Percentiles rank a stretch among this genome's conserved stretches.
These are phyloP conservation scores for Picochlorum sp. DNA, from an alignment of 139 green algal genomes.

Conservation along the genomic window DNA sequence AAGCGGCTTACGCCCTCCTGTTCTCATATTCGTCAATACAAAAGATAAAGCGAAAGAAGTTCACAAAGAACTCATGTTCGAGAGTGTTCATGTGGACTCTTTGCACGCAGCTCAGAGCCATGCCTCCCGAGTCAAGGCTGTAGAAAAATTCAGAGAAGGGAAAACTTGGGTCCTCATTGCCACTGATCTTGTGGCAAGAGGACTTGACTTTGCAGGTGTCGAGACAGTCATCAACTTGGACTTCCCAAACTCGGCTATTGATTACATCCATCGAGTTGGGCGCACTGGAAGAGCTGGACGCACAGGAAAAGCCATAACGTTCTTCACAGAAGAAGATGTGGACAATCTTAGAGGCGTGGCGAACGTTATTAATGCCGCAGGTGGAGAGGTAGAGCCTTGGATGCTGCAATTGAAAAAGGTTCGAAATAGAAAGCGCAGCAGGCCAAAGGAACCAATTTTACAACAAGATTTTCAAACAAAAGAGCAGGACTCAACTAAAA, in stretches of 20 bases:
- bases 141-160: constrained; percentile 64
- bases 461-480: constrained; percentile 4
- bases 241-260: constrained; percentile 63
- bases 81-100: constrained; percentile 69
- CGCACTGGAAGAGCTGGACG: constrained; percentile 58
- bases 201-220: constrained; percentile 75
- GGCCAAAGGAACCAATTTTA: neutral
- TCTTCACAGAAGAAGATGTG: constrained; percentile 75
- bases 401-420: constrained; percentile 59
- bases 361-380: constrained; percentile 46
- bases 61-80: constrained; percentile 74
- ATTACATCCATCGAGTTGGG: constrained; percentile 90
- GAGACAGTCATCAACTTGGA: constrained; percentile 95
- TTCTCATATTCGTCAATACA: constrained; percentile 84
- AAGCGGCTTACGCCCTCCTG: constrained; percentile 61
- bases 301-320: constrained; percentile 59
- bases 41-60: constrained; percentile 77
- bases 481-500: neutral
- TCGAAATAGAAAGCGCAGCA: constrained; percentile 6
- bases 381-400: constrained; percentile 62
- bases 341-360: constrained; percentile 58
- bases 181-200: constrained; percentile 84
- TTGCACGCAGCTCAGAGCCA: constrained; percentile 66
- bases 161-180: constrained; percentile 83
- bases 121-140: constrained; percentile 45